Evolutionary conservation across 495 filamentous ascomycete species (phyloP).

Genomic region (Bathelium albidoporum): DNA sequence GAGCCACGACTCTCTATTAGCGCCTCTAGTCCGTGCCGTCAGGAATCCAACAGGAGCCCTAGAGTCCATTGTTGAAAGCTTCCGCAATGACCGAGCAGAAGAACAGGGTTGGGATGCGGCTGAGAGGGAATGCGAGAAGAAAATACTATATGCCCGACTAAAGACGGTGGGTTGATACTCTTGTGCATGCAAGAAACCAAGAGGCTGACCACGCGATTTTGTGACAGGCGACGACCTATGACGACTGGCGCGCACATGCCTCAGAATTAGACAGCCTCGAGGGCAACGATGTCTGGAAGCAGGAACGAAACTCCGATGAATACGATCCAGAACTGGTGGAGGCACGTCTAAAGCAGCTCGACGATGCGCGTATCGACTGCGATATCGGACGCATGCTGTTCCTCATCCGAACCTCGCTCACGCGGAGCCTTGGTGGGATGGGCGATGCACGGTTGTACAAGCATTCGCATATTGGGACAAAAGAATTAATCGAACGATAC

Average conservation of each 20-base stretch:
- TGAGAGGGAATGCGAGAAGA: constrained; percentile 1
- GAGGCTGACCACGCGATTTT: background rate
- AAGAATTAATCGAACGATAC: constrained; percentile 75
- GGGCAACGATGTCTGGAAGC: constrained; percentile 74
- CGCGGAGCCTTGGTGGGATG: constrained; percentile 76
- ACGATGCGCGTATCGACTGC: constrained; percentile 61
- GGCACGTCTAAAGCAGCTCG: constrained; percentile 58
- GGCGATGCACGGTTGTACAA: constrained; percentile 72
- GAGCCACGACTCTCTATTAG: background rate
- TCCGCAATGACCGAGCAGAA: background rate
- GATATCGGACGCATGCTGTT: constrained; percentile 72
- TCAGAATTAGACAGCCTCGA: constrained; percentile 72
- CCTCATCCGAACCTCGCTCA: constrained; percentile 68
- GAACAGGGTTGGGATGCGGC: background rate
- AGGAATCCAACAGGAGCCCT: background rate
- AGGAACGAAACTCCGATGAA: constrained; percentile 49
- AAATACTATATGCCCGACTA: background rate
- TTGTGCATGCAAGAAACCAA: background rate
- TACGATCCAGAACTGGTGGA: constrained; percentile 62
- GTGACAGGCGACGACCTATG: constrained; percentile 21
- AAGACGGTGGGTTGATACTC: background rate
- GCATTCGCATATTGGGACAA: constrained; percentile 79
- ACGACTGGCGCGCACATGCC: constrained; percentile 44
- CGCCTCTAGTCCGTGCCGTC: background rate
- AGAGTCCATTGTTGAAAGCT: background rate